Conservation (phyloP, 148 eudicot genomes). For the Silene conica region DNA sequence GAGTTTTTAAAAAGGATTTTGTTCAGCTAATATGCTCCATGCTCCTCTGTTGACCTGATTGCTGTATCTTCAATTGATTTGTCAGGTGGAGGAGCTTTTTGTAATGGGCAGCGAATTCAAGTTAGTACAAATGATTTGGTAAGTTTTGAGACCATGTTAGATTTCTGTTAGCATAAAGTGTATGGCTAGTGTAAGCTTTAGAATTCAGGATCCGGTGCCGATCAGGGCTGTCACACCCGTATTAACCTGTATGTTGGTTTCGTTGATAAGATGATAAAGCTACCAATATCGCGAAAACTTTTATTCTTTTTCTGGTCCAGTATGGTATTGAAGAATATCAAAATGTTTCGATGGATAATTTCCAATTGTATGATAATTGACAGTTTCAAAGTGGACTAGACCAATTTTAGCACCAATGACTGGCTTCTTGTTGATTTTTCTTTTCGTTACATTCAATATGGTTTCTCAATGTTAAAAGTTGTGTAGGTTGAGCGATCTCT, state of each 20-base stretch:
- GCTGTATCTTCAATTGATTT: conserved; percentile 16
- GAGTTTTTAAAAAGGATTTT: conserved; percentile 18
- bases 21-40: conserved; percentile 5
- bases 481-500: conserved; percentile 82
- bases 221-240: background rate
- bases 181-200: background rate
- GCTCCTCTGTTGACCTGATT: conserved; percentile 1
- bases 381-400: background rate
- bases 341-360: background rate
- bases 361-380: background rate
- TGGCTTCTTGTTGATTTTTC: background rate
- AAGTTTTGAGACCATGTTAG: conserved; percentile 26
- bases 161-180: background rate
- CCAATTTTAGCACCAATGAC: background rate
- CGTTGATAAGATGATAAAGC: background rate
- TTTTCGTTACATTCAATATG: background rate
- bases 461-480: conserved; percentile 1
- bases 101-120: conserved; percentile 75
- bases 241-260: background rate
- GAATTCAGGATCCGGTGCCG: background rate
- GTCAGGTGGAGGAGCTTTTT: conserved; percentile 92
- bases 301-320: background rate
- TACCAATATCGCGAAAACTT: background rate
- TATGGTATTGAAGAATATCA: background rate
- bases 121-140: conserved; percentile 78